Base-by-base conservation (phyloP, 1,284 basidiomycete species). In the Pseudozyma tsukubaensis region DNA sequence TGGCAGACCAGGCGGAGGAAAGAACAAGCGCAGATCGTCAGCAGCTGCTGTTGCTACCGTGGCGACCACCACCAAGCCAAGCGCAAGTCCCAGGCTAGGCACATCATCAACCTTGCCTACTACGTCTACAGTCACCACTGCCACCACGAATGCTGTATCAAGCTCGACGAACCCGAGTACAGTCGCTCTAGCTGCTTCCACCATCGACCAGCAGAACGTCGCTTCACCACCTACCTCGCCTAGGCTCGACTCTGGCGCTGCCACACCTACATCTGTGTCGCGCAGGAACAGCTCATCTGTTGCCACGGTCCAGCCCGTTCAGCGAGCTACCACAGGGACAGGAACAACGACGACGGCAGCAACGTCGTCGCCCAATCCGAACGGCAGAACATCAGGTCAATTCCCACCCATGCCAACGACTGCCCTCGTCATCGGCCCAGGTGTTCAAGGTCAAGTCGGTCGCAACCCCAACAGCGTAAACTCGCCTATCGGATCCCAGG, bases 381-480 rank as follows among this genome's bases (percentile, higher is more conserved):
- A 67, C 34, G 63, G 45, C 18, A 62, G 50, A 49, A 62, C 62
- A 24, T 45, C 56, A 1, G 44, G 61, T 18, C 62, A 61, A 24
- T 65, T 62, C 40, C 47, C 58, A n/a, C 32, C 61, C 1, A 78
- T 82, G 76, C 80, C 79, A 1, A n/a, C 64, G 6, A 72, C 78
- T 0, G 80, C 80, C 4, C 72, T 81, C 3, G 77, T 81, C 50
- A 80, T 82, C 39, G 80, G 80, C 12, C 79, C 80, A 0, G 80
- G 80, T 43, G 76, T 82, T 11, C 80, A 82, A 58, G 80, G 80
- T 7, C 53, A 71, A 21, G 77, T 79, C n/a, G 78, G 75, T 4
- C 52, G 71, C 39, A 69, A 66, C 19, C 49, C 67, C 0, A 57
- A 40, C 45, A 70, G 59, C 36, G 73, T 63, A 29, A 60, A 58